phyloP scores from a whole-genome alignment of 805 yeast genomes.

The Nakazawaea holstii region DNA sequence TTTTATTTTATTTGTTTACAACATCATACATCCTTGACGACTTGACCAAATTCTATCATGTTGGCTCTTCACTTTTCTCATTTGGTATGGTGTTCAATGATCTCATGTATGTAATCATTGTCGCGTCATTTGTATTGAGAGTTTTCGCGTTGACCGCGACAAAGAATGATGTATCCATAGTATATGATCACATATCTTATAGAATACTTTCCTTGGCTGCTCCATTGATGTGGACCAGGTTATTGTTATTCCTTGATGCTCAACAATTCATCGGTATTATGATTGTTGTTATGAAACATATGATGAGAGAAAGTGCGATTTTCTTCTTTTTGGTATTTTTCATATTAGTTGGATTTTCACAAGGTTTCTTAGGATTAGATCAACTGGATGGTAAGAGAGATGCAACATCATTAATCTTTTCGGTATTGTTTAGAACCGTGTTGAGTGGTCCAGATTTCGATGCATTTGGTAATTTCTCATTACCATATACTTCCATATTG shows the following conservation, averaged over 20 bases:
- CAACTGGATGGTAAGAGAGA: constrained; percentile 82
- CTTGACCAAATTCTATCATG: constrained; percentile 62
- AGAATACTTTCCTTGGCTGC: constrained; percentile 74
- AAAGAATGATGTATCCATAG: constrained; percentile 20
- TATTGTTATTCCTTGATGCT: constrained; percentile 72
- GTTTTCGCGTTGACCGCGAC: constrained; percentile 31
- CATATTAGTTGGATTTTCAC: constrained; percentile 75
- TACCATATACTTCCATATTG: constrained; percentile 79
- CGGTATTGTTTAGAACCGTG: constrained; percentile 64
- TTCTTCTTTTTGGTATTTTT: constrained; percentile 71
- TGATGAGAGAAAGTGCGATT: constrained; percentile 83
- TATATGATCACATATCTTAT: constrained; percentile 54
- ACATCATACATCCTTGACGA: constrained; percentile 67
- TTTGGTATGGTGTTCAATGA: constrained; percentile 82
- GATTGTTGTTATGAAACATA: constrained; percentile 77
- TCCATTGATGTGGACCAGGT: constrained; percentile 82
- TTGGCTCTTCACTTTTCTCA: constrained; percentile 66
- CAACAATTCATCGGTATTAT: constrained; percentile 81
- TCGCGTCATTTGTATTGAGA: constrained; percentile 51
- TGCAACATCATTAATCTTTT: constrained; percentile 58
- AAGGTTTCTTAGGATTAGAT: constrained; percentile 83
- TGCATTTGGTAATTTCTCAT: constrained; percentile 66
- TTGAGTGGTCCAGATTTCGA: constrained; percentile 71
- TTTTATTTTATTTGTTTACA: constrained; percentile 58
- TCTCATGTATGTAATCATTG: constrained; percentile 51